Percentiles rank a stretch among this genome's conserved stretches.
These are phyloP conservation scores for Catunica adiposa DNA, from an alignment of 2,329 filamentous ascomycete species.

Conservation along the genomic window DNA sequence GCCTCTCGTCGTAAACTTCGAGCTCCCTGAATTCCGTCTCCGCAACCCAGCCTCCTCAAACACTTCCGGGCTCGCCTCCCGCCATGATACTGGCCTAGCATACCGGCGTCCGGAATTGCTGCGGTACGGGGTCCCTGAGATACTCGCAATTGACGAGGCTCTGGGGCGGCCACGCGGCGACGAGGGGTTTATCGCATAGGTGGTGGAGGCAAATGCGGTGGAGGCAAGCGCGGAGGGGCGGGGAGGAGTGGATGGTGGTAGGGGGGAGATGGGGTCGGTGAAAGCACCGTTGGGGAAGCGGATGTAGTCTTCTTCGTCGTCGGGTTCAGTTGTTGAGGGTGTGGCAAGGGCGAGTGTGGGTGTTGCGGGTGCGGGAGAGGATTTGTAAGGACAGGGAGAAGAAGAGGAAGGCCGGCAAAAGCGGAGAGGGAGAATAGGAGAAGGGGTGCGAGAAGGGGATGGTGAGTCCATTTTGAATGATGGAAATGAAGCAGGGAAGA, in stretches of 20 bases:
- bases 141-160: not conserved
- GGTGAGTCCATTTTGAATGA: slow-evolving; percentile 5
- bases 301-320: slow-evolving; percentile 13
- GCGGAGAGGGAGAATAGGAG: slow-evolving; percentile 6
- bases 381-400: slow-evolving; percentile 9
- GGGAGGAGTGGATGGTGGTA: not conserved
- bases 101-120: not conserved
- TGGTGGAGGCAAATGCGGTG: not conserved
- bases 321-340: not conserved
- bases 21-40: slow-evolving; percentile 4
- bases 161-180: not conserved
- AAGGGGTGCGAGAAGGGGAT: slow-evolving; percentile 3
- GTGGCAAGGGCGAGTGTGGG: slow-evolving; percentile 1
- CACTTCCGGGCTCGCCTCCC: not conserved
- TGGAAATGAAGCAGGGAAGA: not conserved
- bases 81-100: not conserved
- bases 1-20: slow-evolving; percentile 11
- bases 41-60: not conserved
- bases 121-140: not conserved
- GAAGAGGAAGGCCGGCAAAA: not conserved
- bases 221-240: not conserved
- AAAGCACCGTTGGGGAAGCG: slow-evolving; percentile 13
- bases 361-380: slow-evolving; percentile 6
- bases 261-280: slow-evolving; percentile 1
- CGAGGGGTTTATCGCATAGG: not conserved